Conservation (phyloP, 495 filamentous ascomycete species). For the Hyaloscypha bicolor region DNA sequence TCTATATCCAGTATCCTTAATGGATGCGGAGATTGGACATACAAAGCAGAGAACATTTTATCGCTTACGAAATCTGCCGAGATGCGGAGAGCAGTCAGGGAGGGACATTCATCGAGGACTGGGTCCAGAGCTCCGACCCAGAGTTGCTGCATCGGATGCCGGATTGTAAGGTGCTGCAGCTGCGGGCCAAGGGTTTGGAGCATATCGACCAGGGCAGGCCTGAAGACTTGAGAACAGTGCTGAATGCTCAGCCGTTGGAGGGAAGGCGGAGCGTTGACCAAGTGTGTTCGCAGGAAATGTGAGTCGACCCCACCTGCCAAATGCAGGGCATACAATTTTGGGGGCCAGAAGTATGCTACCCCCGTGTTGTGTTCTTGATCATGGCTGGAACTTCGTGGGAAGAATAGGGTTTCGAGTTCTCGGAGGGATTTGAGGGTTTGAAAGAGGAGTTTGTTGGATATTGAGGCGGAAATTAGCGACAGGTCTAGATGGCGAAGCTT, state of each 20-base stretch:
- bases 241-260: constrained; percentile 30
- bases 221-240: constrained; percentile 29
- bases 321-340: constrained; percentile 43
- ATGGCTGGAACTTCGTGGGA: constrained; percentile 55
- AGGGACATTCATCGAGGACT: constrained; percentile 38
- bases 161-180: constrained; percentile 31
- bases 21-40: constrained; percentile 34
- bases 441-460: constrained; percentile 55
- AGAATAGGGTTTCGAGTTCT: constrained; percentile 51
- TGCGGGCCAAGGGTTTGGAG: constrained; percentile 22
- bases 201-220: constrained; percentile 2
- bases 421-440: constrained; percentile 51
- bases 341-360: constrained; percentile 46
- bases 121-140: constrained; percentile 34
- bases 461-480: constrained; percentile 55
- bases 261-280: constrained; percentile 13
- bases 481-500: constrained; percentile 60
- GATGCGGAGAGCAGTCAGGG: constrained; percentile 37
- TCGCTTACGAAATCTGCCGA: constrained; percentile 43
- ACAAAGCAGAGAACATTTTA: constrained; percentile 37
- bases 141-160: constrained; percentile 32
- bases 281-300: constrained; percentile 41
- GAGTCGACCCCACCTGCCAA: constrained; percentile 47
- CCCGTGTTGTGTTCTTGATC: constrained; percentile 26
- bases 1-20: constrained; percentile 41